Base-by-base conservation (phyloP, 2,329 filamentous ascomycete genomes). In the Aspergillus pseudonomiae region DNA sequence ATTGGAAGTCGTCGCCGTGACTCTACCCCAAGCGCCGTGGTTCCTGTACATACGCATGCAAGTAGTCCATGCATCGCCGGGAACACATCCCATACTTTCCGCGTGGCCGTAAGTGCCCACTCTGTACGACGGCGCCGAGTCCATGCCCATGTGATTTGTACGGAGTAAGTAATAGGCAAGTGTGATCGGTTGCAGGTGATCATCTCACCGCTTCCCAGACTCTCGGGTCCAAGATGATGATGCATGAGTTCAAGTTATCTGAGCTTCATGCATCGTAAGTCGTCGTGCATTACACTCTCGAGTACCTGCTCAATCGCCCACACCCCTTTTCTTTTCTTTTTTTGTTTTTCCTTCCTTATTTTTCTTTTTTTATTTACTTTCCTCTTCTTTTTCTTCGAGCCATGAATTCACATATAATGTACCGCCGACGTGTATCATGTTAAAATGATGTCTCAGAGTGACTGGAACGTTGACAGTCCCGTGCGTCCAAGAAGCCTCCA, bases 131-230 rank as follows among this genome's bases (percentile, higher is more conserved):
- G 10, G 14, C 50, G 19, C 50, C 16, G 36, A 54, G 21, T 60
- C 4, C 26, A 30, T 43, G 39, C 34, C 60, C 60, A 54, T 63
- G 48, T 61, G 62, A 64, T 53, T 55, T n/a, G 53, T 39, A 36
- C n/a, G n/a, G n/a, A n/a, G n/a, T n/a, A n/a, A 54, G n/a, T 39
- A n/a, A 53, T 54, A 39, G 36, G 32, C 56, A 59, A 43, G 30
- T 55, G 6, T 55, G 32, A 55, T 55, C 52, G 52, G 61, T 58
- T 65, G 26, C 26, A 26, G 26, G 26, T 26, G 61, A 67, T 65
- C 61, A 61, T 65, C 63, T 63, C 66, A 67, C 64, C 62, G 61
- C 64, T 66, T 67, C 62, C 66, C 66, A 67, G 48, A 64, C 50
- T 57, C 62, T 64, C 64, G 66, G 66, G 66, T 67, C 66, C n/a